Evolutionary conservation across 2,329 filamentous ascomycete species (phyloP), one percentile per base, ranked within the genome.

Genomic region (Penicillium palitans): DNA sequence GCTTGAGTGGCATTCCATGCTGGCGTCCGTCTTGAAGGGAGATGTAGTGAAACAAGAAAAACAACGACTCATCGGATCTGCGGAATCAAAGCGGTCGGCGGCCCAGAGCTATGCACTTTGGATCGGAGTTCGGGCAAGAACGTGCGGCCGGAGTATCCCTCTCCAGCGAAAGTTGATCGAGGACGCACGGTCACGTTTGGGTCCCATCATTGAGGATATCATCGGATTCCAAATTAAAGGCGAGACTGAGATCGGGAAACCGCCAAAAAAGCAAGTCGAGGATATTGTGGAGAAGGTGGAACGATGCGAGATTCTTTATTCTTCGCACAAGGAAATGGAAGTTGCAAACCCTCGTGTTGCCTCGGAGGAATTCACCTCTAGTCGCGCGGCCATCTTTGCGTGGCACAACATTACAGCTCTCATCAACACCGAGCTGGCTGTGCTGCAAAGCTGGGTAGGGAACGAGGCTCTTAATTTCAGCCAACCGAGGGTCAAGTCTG

Each of bases 21-120:
- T 99, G 57, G 91, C 93, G 59, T 96, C 93, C 15, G 95, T 99
- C 4, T 79, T 99, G 65, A 97, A 93, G 1, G 95, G 95, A 64
- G 95, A 99, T 74, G 95, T 99, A 9, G 93, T 99, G 58, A 91
- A 91, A 69, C 95, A 99, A 75, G 95, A 99, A 78, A 99, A 99
- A 82, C 96, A 96, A 75, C 87, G 95, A 45, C 77, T 99, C 69
- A 95, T 96, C 65, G 93, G 91, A 46, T 88, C 90, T 63, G 81
- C 84, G 49, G 90, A 91, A 46, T 86, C 92, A 63, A 89, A 90
- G 69, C 85, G 86, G 33, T 85, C 88, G 57, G 90, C 90, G 71
- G 82, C 82, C 25, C 75, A 88, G 66, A 86, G 85, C 68, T 79
- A 80, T n/a, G 87, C 88, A 65, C 83, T 98, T 21, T 99, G 95